phyloP scores from a whole-genome alignment of 2,329 filamentous ascomycete genomes.

The Incumbomyces delicatus region DNA sequence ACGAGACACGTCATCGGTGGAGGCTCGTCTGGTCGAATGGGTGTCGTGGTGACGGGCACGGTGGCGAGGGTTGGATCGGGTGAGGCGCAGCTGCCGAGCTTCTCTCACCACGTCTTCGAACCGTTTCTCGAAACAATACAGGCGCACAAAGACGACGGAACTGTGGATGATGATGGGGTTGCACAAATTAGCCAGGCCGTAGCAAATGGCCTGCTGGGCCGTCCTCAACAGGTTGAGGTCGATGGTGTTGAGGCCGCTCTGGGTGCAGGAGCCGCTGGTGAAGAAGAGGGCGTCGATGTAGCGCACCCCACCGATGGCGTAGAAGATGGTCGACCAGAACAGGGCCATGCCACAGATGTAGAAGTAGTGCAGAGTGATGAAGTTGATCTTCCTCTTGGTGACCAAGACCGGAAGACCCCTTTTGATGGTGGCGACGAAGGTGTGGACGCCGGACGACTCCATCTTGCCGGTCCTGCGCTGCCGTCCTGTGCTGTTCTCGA shows the following conservation, averaged over 20 bases:
- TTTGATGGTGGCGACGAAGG: not conserved
- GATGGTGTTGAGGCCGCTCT: conserved; percentile 80
- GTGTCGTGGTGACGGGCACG: too few species aligned
- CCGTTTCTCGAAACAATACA: conserved; percentile 97
- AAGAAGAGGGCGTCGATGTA: conserved; percentile 91
- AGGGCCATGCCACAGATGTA: conserved; percentile 70
- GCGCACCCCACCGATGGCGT: conserved; percentile 49
- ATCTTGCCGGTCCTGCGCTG: too few species aligned
- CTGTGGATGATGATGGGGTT: conserved; percentile 80
- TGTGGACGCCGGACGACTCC: not conserved
- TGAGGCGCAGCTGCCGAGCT: conserved; percentile 56
- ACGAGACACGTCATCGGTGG: conserved; percentile 27
- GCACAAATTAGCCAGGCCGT: conserved; percentile 59
- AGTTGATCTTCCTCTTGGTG: conserved; percentile 32
- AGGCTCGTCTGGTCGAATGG: too few species aligned
- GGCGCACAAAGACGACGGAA: conserved; percentile 77
- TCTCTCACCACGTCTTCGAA: conserved; percentile 78
- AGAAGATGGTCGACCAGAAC: conserved; percentile 68
- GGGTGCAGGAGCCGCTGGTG: conserved; percentile 73
- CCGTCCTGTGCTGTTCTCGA: too few species aligned
- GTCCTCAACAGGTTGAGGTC: conserved; percentile 58
- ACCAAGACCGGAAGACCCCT: conserved; percentile 27
- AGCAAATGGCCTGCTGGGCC: conserved; percentile 65
- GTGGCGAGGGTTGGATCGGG: conserved; percentile 45
- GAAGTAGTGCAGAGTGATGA: conserved; percentile 47